A percentile compares a stretch with the other conserved stretches of the same genome.
phyloP scores from a whole-genome alignment of 1,284 basidiomycete genomes.

The Porogramme epimiltina region DNA sequence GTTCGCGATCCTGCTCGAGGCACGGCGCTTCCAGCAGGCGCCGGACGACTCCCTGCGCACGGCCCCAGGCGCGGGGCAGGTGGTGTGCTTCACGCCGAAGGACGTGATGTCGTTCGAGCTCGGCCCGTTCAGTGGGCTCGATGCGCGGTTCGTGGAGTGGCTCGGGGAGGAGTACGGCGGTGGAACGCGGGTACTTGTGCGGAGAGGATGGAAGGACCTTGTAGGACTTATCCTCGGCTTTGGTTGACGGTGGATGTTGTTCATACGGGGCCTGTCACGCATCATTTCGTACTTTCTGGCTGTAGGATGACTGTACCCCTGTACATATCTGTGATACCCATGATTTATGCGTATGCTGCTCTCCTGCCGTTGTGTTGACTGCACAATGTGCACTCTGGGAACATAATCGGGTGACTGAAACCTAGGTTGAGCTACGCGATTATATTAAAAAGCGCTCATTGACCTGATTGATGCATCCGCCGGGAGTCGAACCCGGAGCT shows the following conservation, averaged over 20 bases:
- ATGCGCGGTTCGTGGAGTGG: conserved; percentile 75
- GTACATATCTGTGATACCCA: not conserved
- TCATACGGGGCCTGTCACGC: too few species aligned
- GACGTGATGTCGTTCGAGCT: conserved; percentile 71
- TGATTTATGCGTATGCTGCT: not conserved
- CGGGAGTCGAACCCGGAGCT: conserved; percentile 62
- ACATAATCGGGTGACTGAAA: too few species aligned
- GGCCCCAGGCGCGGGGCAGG: conserved; percentile 13
- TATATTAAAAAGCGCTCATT: too few species aligned
- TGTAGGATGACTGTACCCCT: not conserved
- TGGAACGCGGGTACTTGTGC: conserved; percentile 43
- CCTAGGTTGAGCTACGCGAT: too few species aligned
- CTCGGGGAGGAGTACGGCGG: conserved; percentile 64
- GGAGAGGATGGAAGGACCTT: conserved; percentile 52
- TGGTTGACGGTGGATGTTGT: conserved; percentile 17
- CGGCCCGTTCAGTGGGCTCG: conserved; percentile 67
- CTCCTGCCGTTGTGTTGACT: not conserved
- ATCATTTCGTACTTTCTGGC: not conserved
- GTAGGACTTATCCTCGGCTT: conserved; percentile 47
- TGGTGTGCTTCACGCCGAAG: conserved; percentile 49
- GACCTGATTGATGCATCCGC: conserved; percentile 41
- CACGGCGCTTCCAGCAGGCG: conserved; percentile 17
- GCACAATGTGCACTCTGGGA: too few species aligned
- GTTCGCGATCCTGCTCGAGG: conserved; percentile 50
- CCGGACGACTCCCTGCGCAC: not conserved